These are phyloP conservation scores for Sclerotinia minor DNA, from an alignment of 2,329 filamentous ascomycete species.

Conservation along the genomic window DNA sequence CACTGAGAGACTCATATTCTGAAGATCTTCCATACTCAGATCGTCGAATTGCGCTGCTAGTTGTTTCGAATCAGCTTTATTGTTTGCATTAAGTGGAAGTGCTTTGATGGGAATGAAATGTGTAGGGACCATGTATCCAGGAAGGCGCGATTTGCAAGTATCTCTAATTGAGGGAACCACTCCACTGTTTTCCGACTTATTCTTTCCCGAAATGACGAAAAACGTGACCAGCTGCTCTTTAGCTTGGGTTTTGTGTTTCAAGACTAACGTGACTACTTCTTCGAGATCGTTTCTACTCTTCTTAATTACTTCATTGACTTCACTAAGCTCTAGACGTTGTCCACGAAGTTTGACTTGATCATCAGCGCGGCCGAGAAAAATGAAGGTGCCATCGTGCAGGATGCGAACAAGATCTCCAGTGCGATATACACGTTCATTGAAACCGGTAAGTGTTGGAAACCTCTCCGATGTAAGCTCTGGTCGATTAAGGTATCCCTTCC, in stretches of 20 bases:
- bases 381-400: constrained; percentile 76
- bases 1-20: constrained; percentile 50
- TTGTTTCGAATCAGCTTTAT: constrained; percentile 77
- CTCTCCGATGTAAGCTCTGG: constrained; percentile 72
- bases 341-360: constrained; percentile 91
- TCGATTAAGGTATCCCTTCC: constrained; percentile 83
- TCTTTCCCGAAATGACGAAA: constrained; percentile 48
- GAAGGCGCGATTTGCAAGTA: constrained; percentile 69
- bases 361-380: constrained; percentile 84
- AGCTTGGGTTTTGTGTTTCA: constrained; percentile 68
- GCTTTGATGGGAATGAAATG: constrained; percentile 71
- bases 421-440: constrained; percentile 69
- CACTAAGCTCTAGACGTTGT: constrained; percentile 83
- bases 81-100: constrained; percentile 83
- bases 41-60: constrained; percentile 66
- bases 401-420: constrained; percentile 87
- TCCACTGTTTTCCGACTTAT: constrained; percentile 39
- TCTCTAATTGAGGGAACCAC: constrained; percentile 53
- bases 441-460: constrained; percentile 65
- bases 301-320: constrained; percentile 84
- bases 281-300: constrained; percentile 57
- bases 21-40: constrained; percentile 59
- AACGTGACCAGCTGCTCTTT: constrained; percentile 85
- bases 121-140: constrained; percentile 88
- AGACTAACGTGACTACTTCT: constrained; percentile 74